Conservation (phyloP, 2,329 filamentous ascomycete genomes). For the Corniculantispora saksenae region DNA sequence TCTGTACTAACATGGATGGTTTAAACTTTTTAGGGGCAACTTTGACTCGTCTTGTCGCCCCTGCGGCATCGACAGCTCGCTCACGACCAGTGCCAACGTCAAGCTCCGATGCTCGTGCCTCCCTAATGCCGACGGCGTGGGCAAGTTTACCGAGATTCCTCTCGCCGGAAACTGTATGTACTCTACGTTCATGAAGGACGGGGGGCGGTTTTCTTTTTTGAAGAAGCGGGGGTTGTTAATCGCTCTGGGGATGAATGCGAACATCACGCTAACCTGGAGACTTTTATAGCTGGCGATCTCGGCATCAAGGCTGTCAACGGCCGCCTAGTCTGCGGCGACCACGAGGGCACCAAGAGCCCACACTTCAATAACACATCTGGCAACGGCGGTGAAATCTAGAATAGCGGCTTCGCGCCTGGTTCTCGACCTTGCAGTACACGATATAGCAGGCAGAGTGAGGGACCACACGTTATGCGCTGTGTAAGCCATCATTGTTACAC, state of each 20-base stretch:
- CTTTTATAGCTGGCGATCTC: conserved; percentile 3
- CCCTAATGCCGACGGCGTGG: neutral
- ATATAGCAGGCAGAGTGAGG: neutral
- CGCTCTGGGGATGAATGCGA: too few species aligned
- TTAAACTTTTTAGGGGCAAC: conserved; percentile 25
- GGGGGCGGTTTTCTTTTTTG: too few species aligned
- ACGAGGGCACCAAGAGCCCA: conserved; percentile 23
- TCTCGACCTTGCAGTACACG: neutral
- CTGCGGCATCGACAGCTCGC: conserved; percentile 22
- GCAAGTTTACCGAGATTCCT: conserved; percentile 21
- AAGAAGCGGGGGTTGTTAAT: too few species aligned
- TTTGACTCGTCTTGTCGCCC: conserved; percentile 28
- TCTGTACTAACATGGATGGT: neutral
- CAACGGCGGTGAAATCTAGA: neutral
- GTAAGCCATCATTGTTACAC: neutral
- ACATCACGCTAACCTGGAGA: neutral
- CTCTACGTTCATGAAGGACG: neutral
- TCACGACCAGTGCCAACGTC: neutral
- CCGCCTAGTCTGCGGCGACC: conserved; percentile 25
- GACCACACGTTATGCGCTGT: neutral
- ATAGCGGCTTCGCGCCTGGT: too few species aligned
- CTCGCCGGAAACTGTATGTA: conserved; percentile 22
- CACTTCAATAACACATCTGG: neutral
- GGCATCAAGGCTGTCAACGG: conserved; percentile 21
- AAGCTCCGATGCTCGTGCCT: conserved; percentile 23